Evolutionary conservation across 1,284 basidiomycete genomes (phyloP).

Genomic region (Malassezia yamatoensis): DNA sequence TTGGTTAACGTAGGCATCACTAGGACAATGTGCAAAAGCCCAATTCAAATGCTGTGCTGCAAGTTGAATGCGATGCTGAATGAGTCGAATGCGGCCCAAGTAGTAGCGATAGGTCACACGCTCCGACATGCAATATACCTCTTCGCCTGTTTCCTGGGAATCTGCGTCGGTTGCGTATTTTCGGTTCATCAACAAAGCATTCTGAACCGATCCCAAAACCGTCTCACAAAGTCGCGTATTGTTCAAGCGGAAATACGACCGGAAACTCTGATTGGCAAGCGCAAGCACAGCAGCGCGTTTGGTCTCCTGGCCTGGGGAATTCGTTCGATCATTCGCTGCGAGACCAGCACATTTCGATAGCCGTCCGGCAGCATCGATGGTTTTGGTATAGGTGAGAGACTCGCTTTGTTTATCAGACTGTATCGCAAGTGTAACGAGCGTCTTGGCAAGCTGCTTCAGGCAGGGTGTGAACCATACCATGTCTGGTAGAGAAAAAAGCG

Average conservation of each 20-base stretch:
- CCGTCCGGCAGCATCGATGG: constrained; percentile 41
- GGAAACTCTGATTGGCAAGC: constrained; percentile 44
- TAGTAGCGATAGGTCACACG: constrained; percentile 49
- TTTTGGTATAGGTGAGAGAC: constrained; percentile 19
- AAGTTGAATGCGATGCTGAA: constrained; percentile 48
- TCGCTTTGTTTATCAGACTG: constrained; percentile 9
- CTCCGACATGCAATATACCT: constrained; percentile 47
- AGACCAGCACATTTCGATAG: constrained; percentile 41
- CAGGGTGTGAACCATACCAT: constrained; percentile 43
- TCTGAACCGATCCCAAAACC: constrained; percentile 49
- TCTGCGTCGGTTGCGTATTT: background rate
- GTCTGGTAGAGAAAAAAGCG: constrained; percentile 43
- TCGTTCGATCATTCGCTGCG: constrained; percentile 42
- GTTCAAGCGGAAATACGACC: constrained; percentile 46
- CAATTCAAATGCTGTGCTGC: constrained; percentile 46
- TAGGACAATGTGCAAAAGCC: constrained; percentile 47
- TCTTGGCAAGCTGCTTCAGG: constrained; percentile 21
- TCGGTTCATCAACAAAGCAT: constrained; percentile 42
- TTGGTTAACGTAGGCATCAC: constrained; percentile 31
- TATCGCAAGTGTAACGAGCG: constrained; percentile 26
- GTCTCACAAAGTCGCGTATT: constrained; percentile 51
- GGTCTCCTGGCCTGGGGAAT: constrained; percentile 26
- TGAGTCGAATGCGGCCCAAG: constrained; percentile 48
- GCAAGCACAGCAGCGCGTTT: constrained; percentile 40
- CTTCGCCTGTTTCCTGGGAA: constrained; percentile 21